phyloP scores from a whole-genome alignment of 768 basidiomycete species.

The Leccinellum luteum region DNA sequence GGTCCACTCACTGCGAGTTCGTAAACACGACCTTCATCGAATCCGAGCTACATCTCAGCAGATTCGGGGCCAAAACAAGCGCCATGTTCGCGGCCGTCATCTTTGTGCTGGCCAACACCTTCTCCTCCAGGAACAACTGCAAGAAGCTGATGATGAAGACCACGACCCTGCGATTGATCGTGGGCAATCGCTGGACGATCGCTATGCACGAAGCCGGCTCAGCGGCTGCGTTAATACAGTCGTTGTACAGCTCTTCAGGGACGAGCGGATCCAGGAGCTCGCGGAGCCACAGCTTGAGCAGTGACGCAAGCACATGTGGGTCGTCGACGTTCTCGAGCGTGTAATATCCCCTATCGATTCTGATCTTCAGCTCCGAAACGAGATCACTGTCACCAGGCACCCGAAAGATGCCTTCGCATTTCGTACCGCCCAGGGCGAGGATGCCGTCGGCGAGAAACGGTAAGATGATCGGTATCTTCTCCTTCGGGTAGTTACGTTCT shows the following conservation, averaged over 20 bases:
- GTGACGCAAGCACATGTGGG: constrained; percentile 83
- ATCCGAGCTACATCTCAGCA: constrained; percentile 82
- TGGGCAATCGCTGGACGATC: constrained; percentile 76
- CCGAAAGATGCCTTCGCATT: constrained; percentile 89
- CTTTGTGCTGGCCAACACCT: constrained; percentile 70
- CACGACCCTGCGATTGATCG: constrained; percentile 82
- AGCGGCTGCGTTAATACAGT: constrained; percentile 69
- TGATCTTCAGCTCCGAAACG: constrained; percentile 83
- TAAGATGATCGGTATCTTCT: constrained; percentile 88
- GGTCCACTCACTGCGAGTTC: constrained; percentile 79
- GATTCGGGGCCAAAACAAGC: constrained; percentile 89
- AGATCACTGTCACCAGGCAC: constrained; percentile 89
- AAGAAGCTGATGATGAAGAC: constrained; percentile 89
- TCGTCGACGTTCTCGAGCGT: constrained; percentile 88
- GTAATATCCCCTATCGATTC: constrained; percentile 90
- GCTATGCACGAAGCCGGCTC: constrained; percentile 68
- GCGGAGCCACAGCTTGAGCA: constrained; percentile 91
- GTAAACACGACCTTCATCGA: constrained; percentile 89
- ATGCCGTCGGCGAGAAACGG: constrained; percentile 93
- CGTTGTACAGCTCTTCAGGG: constrained; percentile 89
- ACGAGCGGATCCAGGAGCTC: constrained; percentile 92
- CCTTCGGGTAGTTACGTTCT: constrained; percentile 78
- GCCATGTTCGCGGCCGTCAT: constrained; percentile 91
- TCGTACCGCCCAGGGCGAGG: constrained; percentile 80
- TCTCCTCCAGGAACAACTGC: constrained; percentile 82